These are phyloP conservation scores for Diplodia scrobiculata DNA, from an alignment of 2,329 filamentous ascomycete genomes.

Conservation along the genomic window DNA sequence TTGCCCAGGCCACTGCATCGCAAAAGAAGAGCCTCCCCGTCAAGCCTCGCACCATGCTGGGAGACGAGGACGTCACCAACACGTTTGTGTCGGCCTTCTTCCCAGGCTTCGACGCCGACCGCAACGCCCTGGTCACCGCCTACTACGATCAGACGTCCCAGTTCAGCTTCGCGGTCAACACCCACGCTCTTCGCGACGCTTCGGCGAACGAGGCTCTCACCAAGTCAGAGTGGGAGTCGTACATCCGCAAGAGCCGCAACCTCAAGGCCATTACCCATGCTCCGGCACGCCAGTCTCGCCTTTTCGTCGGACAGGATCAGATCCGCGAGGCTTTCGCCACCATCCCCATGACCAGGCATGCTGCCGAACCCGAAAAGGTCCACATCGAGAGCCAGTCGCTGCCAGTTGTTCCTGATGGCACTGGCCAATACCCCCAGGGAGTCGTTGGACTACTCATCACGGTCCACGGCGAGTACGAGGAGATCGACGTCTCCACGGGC, in stretches of 20 bases:
- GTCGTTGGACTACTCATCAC: conserved; percentile 77
- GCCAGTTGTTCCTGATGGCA: conserved; percentile 69
- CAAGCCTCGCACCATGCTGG: conserved; percentile 68
- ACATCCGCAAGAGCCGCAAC: conserved; percentile 78
- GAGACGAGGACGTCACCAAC: conserved; percentile 73
- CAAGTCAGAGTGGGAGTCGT: conserved; percentile 67
- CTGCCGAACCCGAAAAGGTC: conserved; percentile 70
- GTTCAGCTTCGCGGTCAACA: conserved; percentile 76
- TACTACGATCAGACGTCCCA: conserved; percentile 76
- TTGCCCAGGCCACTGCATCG: conserved; percentile 43
- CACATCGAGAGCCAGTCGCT: conserved; percentile 79
- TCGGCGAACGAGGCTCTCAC: conserved; percentile 41
- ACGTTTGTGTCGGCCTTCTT: conserved; percentile 76
- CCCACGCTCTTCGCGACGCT: conserved; percentile 56
- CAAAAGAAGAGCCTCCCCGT: conserved; percentile 61
- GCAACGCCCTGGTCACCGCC: conserved; percentile 61
- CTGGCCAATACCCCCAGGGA: conserved; percentile 62
- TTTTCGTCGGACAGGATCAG: conserved; percentile 64
- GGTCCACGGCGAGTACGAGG: conserved; percentile 83
- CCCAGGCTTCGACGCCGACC: conserved; percentile 70
- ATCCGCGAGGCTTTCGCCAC: conserved; percentile 70
- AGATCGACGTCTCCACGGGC: conserved; percentile 61
- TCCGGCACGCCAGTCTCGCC: conserved; percentile 64
- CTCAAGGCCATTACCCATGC: conserved; percentile 67
- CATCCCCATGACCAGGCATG: conserved; percentile 74